Base-by-base conservation (phyloP, 148 eudicot species). In the Rhododendron molle region DNA sequence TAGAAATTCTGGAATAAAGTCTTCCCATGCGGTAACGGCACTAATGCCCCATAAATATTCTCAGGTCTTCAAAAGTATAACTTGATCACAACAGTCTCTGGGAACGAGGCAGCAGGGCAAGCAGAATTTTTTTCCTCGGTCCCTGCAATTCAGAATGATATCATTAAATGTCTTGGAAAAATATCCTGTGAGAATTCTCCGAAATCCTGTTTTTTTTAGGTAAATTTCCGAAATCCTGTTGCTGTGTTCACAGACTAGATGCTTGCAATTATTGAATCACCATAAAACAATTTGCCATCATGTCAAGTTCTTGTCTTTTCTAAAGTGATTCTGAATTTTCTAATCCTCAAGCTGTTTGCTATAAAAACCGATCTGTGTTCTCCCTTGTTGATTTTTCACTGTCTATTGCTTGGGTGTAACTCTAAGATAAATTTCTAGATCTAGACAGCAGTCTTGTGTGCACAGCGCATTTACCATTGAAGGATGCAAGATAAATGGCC, bases 111-210 rank as follows among this genome's bases (percentile, higher is more conserved):
- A 71, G 54, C 86, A 94, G 72, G 14, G 98, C 91, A 72, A 95
- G 96, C 49, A 94, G 87, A 81, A 96, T 93, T 88, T 91, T 95
- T 92, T 94, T 96, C 87, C 99, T 92, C 5, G 98, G 98, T 4
- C 99, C 99, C 99, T 96, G 93, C 83, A 90, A 87, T 80, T 50
- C 23, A 60, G 26, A 46, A 28, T 14, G 76, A 14, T 5, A 80
- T 80, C 26, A 80, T 30, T 32, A 15, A 20, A 23, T 80, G 34
- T 32, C 11, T 49, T 16, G 13, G 16, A 44, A 80, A 46, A 46
- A 80, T 80, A 30, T 30, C 49, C 0, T 2, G n/a, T 32, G 16
- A 52, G 49, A 47, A 20, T 18, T 52, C 36, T 32, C 38, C n/a
- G 0, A 20, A 56, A 13, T 52, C 23, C 23, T 50, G 43, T 28